Evolutionary conservation across 1,284 basidiomycete genomes (phyloP).

Genomic region (Cutaneotrichosporon mucoides): DNA sequence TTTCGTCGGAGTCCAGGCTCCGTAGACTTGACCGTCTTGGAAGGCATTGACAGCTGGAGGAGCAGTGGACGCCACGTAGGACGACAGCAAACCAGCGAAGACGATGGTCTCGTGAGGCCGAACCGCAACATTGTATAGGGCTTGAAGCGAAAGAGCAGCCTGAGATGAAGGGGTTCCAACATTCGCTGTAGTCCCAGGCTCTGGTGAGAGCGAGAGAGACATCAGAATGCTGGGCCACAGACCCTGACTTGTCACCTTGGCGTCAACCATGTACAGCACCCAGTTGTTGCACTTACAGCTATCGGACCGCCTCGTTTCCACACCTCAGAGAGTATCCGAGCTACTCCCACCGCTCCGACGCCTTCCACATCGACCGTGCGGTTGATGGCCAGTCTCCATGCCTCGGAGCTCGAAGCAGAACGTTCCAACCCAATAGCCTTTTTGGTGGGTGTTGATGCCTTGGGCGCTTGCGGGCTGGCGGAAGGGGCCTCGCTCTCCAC

Average conservation of each 20-base stretch:
- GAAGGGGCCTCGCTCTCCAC: neutral
- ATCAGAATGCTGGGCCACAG: constrained; percentile 42
- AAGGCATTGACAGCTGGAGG: constrained; percentile 4
- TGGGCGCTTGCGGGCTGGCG: neutral
- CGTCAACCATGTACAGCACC: neutral
- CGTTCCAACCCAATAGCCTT: neutral
- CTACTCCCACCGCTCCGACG: constrained; percentile 34
- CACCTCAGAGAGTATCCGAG: constrained; percentile 36
- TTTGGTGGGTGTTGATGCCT: neutral
- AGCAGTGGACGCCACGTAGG: constrained; percentile 16
- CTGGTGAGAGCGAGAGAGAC: constrained; percentile 25
- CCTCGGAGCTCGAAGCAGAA: constrained; percentile 4
- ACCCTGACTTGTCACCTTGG: constrained; percentile 33
- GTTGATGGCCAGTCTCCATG: constrained; percentile 33
- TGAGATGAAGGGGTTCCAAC: constrained; percentile 28
- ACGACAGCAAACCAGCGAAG: constrained; percentile 38
- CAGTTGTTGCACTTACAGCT: constrained; percentile 24
- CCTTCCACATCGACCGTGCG: constrained; percentile 41
- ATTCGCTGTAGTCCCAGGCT: constrained; percentile 15
- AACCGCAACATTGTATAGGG: constrained; percentile 40
- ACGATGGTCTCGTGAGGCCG: constrained; percentile 38
- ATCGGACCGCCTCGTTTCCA: constrained; percentile 44
- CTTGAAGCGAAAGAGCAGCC: constrained; percentile 33
- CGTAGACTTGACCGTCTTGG: constrained; percentile 25
- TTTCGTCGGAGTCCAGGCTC: constrained; percentile 37